Percentiles rank a stretch among this genome's conserved stretches.
Conservation (phyloP, 495 filamentous ascomycete genomes). For the Annulohypoxylon maeteangense region DNA sequence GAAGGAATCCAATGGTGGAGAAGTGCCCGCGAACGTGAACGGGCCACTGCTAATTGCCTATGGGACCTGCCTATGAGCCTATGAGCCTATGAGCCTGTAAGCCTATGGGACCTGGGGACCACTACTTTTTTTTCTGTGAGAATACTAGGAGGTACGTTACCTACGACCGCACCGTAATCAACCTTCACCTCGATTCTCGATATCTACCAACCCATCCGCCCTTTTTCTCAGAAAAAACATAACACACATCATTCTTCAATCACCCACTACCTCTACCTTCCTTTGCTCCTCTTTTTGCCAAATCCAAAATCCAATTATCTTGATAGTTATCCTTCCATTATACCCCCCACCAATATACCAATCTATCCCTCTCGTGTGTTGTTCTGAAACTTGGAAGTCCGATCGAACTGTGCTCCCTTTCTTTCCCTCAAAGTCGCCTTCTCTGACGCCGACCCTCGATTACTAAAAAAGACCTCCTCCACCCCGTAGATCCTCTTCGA, state of each 20-base stretch:
- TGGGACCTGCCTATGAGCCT: neutral
- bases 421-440: conserved; percentile 11
- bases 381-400: conserved; percentile 24
- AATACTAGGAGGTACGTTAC: conserved; percentile 1
- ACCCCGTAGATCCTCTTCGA: conserved; percentile 29
- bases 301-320: neutral
- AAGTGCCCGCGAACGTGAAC: neutral
- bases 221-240: conserved; percentile 7
- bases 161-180: conserved; percentile 3
- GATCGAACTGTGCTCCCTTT: conserved; percentile 26
- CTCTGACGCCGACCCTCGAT: conserved; percentile 25
- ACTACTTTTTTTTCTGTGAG: neutral
- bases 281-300: neutral
- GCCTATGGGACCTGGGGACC: neutral
- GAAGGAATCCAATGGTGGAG: neutral
- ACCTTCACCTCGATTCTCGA: conserved; percentile 22
- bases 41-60: neutral
- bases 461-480: conserved; percentile 29
- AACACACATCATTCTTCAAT: neutral
- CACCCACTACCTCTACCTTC: conserved; percentile 4
- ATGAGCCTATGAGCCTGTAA: neutral
- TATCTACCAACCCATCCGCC: conserved; percentile 8
- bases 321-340: conserved; percentile 11
- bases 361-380: conserved; percentile 16
- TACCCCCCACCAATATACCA: conserved; percentile 20